Percentiles rank a stretch among this genome's conserved stretches.
These are phyloP conservation scores for Furcasterigmium sp. DNA, from an alignment of 2,329 filamentous ascomycete genomes.

Conservation along the genomic window DNA sequence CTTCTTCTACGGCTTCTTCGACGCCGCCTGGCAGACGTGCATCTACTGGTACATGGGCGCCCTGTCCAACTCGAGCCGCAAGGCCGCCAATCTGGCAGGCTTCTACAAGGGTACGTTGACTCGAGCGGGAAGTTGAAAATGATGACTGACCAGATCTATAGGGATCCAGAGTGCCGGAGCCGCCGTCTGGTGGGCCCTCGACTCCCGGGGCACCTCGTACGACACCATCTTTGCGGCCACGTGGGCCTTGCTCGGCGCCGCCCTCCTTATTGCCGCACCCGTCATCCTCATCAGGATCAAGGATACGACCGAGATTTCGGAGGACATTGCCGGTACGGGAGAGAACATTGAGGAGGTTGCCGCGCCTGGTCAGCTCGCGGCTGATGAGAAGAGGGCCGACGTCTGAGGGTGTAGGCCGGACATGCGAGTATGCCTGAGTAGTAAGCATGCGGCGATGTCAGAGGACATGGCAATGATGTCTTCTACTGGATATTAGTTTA, in stretches of 20 bases:
- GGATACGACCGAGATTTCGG: conserved; percentile 74
- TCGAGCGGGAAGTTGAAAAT: not conserved
- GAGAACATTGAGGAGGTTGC: conserved; percentile 71
- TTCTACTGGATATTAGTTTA: too few species aligned
- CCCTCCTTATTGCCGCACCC: conserved; percentile 71
- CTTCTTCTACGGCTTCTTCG: conserved; percentile 86
- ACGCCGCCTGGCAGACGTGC: conserved; percentile 84
- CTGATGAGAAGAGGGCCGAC: conserved; percentile 2
- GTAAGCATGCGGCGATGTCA: too few species aligned
- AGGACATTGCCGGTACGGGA: conserved; percentile 80
- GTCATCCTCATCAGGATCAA: conserved; percentile 75
- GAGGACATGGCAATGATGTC: too few species aligned
- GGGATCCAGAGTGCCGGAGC: conserved; percentile 80
- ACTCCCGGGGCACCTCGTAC: conserved; percentile 57
- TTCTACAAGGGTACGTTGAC: conserved; percentile 63
- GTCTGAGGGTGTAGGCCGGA: not conserved
- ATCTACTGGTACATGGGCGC: conserved; percentile 97
- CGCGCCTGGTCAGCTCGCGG: conserved; percentile 12
- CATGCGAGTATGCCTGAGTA: too few species aligned
- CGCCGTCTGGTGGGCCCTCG: conserved; percentile 69
- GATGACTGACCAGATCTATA: conserved; percentile 7
- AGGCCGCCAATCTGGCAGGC: conserved; percentile 85
- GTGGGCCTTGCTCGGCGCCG: conserved; percentile 72
- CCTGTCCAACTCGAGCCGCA: conserved; percentile 86
- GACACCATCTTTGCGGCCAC: conserved; percentile 65